Evolutionary conservation across 768 basidiomycete genomes (phyloP).

Genomic region (Pholiota molesta): DNA sequence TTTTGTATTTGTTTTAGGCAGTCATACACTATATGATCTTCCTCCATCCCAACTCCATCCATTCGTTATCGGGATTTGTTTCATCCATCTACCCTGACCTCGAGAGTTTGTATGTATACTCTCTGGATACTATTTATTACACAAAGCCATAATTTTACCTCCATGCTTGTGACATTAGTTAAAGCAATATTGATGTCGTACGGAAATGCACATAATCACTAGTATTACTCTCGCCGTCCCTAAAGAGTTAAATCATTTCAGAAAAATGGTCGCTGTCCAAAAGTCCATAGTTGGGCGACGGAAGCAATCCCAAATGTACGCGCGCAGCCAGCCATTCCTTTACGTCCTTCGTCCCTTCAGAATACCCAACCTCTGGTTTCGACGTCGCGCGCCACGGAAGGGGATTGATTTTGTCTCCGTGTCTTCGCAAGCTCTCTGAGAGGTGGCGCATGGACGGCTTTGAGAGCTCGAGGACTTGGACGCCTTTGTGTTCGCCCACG

Average conservation of each 20-base stretch:
- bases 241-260: not conserved
- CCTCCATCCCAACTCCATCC: not conserved
- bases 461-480: slow-evolving; percentile 19
- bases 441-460: slow-evolving; percentile 19
- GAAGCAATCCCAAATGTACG: not conserved
- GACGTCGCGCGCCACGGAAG: not conserved
- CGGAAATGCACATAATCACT: not conserved
- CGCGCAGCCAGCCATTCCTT: slow-evolving; percentile 9
- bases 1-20: not conserved
- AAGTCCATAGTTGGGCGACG: not conserved
- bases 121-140: no score
- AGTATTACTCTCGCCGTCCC: no score
- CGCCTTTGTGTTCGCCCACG: slow-evolving; percentile 8
- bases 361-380: not conserved
- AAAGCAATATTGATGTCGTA: not conserved
- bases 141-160: not conserved
- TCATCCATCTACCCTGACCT: no score
- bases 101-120: no score
- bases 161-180: not conserved
- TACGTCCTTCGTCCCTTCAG: slow-evolving; percentile 9
- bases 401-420: not conserved
- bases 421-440: slow-evolving; percentile 7
- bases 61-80: not conserved
- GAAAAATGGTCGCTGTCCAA: not conserved
- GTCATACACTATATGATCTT: no score